Evolutionary conservation across 768 basidiomycete genomes (phyloP).

Genomic region (Podaxis pistillaris): DNA sequence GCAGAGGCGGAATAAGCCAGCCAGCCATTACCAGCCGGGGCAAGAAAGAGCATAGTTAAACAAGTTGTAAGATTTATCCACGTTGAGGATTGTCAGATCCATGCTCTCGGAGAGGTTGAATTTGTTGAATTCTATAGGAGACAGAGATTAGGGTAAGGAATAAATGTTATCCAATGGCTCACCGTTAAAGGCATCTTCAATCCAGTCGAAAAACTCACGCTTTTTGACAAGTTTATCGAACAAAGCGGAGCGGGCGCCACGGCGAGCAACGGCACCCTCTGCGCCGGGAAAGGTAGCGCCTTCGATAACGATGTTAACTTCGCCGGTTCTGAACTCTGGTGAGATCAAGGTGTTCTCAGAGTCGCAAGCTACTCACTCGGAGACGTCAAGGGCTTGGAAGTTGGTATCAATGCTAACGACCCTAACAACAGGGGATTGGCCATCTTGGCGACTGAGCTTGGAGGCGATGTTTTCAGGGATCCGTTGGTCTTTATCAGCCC

Average conservation of each 20-base stretch:
- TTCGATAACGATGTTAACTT: not conserved
- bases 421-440: slow-evolving; percentile 16
- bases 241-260: not conserved
- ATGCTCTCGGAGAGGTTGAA: slow-evolving; percentile 18
- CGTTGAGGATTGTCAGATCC: slow-evolving; percentile 17
- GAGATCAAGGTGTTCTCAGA: not conserved
- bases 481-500: slow-evolving; percentile 20
- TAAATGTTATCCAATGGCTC: slow-evolving; percentile 23
- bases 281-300: not conserved
- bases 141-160: slow-evolving; percentile 27
- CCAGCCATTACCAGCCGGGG: slow-evolving; percentile 12
- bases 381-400: slow-evolving; percentile 16
- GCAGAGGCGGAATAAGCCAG: slow-evolving; percentile 18
- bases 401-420: slow-evolving; percentile 21
- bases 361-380: not conserved
- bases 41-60: slow-evolving; percentile 19
- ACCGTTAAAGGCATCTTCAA: not conserved
- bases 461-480: slow-evolving; percentile 16
- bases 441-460: slow-evolving; percentile 15
- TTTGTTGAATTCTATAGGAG: slow-evolving; percentile 15
- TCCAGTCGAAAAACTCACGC: not conserved
- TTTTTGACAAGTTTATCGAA: not conserved
- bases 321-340: not conserved
- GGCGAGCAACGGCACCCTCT: not conserved
- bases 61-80: slow-evolving; percentile 22